These are phyloP conservation scores for Pichia occidentalis DNA, from an alignment of 805 yeast genomes.

Conservation along the genomic window DNA sequence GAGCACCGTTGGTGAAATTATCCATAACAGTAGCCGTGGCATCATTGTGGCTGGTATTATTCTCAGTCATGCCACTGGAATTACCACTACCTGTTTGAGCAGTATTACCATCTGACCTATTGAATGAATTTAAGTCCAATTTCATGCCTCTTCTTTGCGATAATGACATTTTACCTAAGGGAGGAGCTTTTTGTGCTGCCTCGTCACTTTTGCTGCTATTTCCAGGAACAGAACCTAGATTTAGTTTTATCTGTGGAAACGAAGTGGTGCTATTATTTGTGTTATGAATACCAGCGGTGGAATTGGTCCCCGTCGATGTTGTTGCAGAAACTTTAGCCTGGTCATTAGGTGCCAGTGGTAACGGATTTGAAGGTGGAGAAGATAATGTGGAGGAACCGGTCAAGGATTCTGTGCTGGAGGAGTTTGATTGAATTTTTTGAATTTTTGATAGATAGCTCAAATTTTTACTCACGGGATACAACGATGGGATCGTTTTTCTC, in stretches of 20 bases:
- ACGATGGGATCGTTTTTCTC: slow-evolving; percentile 1
- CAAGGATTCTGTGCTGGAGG: slow-evolving; percentile 5
- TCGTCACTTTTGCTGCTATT: not conserved
- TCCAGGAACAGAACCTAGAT: too few species aligned
- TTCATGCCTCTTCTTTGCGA: slow-evolving; percentile 53
- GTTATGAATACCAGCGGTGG: too few species aligned
- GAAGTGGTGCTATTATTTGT: too few species aligned
- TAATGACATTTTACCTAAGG: slow-evolving; percentile 42
- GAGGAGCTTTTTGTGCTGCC: slow-evolving; percentile 19
- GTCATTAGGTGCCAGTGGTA: not conserved
- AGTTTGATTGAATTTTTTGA: slow-evolving; percentile 8
- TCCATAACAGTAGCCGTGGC: slow-evolving; percentile 18
- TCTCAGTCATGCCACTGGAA: not conserved
- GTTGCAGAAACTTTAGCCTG: too few species aligned
- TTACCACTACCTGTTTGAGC: not conserved
- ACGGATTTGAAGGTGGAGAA: too few species aligned
- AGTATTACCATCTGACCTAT: slow-evolving; percentile 6
- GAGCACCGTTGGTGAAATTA: not conserved
- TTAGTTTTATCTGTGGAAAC: too few species aligned
- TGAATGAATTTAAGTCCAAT: slow-evolving; percentile 30
- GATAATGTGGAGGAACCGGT: too few species aligned
- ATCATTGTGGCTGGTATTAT: not conserved
- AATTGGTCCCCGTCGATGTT: too few species aligned
- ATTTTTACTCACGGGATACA: slow-evolving; percentile 8
- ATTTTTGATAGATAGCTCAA: slow-evolving; percentile 6